Percentiles rank a stretch among this genome's conserved stretches.
These are phyloP conservation scores for Colletotrichum eleusines DNA, from an alignment of 2,329 filamentous ascomycete species.

Conservation along the genomic window DNA sequence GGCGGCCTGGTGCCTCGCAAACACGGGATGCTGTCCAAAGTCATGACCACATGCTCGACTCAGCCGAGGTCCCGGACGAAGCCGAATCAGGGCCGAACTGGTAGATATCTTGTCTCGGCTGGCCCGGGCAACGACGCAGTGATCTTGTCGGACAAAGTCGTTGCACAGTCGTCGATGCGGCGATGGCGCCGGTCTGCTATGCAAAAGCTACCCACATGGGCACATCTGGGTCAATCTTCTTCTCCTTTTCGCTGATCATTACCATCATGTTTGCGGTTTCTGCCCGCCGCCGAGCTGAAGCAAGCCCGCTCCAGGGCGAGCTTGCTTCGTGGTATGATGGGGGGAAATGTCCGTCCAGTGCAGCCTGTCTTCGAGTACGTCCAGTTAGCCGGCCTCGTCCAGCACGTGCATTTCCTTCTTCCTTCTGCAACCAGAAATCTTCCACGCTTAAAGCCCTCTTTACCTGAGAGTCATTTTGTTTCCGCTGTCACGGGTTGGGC, in stretches of 20 bases:
- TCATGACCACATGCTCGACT: background rate
- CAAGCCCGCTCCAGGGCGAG: background rate
- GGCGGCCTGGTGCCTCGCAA: background rate
- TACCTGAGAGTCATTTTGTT: background rate
- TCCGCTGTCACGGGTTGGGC: background rate
- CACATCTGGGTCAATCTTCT: background rate
- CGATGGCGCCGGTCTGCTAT: background rate
- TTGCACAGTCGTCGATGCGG: background rate
- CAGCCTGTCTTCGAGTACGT: background rate
- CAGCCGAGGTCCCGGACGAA: background rate
- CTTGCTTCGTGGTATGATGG: background rate
- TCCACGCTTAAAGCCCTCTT: background rate
- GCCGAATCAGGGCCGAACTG: background rate
- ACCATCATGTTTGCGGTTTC: background rate
- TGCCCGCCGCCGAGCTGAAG: background rate
- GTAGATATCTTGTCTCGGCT: background rate
- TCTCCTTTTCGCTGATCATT: background rate
- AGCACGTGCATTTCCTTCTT: background rate
- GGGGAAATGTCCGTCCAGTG: background rate
- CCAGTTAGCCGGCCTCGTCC: background rate
- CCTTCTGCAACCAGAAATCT: background rate
- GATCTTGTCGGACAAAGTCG: background rate
- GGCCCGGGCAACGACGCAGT: background rate
- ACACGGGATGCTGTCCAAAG: background rate
- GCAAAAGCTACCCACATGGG: background rate